A percentile compares a stretch with the other conserved stretches of the same genome.
These are phyloP conservation scores for Ampelocalamus luodianensis DNA, from an alignment of 176 grass and related monocot species.

Conservation along the genomic window DNA sequence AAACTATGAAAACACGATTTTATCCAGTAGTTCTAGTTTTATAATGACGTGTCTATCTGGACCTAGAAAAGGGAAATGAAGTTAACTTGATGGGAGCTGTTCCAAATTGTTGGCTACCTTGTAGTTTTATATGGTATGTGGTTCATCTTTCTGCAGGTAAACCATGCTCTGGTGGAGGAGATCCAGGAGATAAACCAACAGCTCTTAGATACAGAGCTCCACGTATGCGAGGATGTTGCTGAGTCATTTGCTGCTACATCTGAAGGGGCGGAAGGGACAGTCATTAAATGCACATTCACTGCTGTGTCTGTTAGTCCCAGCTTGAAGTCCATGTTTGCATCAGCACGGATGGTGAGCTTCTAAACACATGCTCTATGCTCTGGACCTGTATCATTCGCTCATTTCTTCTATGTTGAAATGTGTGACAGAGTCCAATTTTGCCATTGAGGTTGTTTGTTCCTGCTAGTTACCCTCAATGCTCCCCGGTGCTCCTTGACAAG, in stretches of 20 bases:
- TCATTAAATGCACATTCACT: conserved; percentile 91
- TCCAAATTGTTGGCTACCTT: conserved; percentile 25
- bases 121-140: conserved; percentile 19
- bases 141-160: conserved; percentile 61
- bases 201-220: conserved; percentile 88
- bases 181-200: conserved; percentile 86
- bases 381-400: neutral
- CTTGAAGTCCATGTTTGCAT: conserved; percentile 86
- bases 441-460: conserved; percentile 95
- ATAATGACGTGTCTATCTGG: neutral
- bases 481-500: conserved; percentile 88
- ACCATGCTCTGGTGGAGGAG: conserved; percentile 79
- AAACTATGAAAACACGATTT: conserved; percentile 9
- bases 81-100: neutral
- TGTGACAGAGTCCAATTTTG: conserved; percentile 82
- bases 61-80: neutral
- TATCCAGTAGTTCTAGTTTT: neutral
- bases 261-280: conserved; percentile 68
- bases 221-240: conserved; percentile 68
- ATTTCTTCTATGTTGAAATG: conserved; percentile 42
- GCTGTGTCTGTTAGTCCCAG: conserved; percentile 86
- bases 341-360: conserved; percentile 75
- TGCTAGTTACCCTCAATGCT: conserved; percentile 86
- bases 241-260: conserved; percentile 64
- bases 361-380: neutral